Base-by-base conservation (phyloP, 495 filamentous ascomycete genomes). In the Baudoinia panamericana region DNA sequence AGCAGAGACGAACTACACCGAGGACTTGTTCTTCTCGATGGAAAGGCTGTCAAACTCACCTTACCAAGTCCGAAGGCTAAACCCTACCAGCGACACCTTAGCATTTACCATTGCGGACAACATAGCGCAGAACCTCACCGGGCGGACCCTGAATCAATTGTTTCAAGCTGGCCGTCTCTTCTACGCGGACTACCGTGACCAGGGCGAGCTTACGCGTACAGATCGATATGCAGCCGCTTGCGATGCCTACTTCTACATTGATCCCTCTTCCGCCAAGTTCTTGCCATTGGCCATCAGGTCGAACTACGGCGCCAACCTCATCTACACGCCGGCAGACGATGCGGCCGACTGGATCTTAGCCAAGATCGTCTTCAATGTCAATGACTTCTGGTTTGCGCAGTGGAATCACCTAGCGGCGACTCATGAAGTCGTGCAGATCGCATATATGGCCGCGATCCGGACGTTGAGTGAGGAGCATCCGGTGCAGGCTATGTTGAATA, bases 1-100 rank as follows among this genome's bases (percentile, higher is more conserved):
- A 23, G 50, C 51, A 18, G 22, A 55, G 17, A 50, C 55, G 9
- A 64, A 64, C 40, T 64, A 55, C 43, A 64, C 61, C 10, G 43
- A 61, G 27, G 61, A 64, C 29, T 46, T 61, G 2, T 32, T 55
- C 13, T 63, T 64, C 45, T 61, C 59, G 1, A 63, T 64, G 60
- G 56, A 63, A 38, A 43, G 58, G 19, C 39, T 64, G 23, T 61
- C 58, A 16, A 35, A 36, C 27, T 59, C 51, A 24, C 60, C 60
- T 4, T 64, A 58, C 31, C 31, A 43, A 18, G 30, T 59, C 24
- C 41, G 42, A 25, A 49, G 59, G 17, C 50, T 64, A 12, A 31
- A 60, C 16, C 56, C 58, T 8, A 34, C n/a, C 32, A 33, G 28
- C 17, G 57, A 61, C 34, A 38, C 24, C 4, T 37, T 64, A 12